phyloP scores from a whole-genome alignment of 176 grass and related monocot genomes.

The Oryza punctata region DNA sequence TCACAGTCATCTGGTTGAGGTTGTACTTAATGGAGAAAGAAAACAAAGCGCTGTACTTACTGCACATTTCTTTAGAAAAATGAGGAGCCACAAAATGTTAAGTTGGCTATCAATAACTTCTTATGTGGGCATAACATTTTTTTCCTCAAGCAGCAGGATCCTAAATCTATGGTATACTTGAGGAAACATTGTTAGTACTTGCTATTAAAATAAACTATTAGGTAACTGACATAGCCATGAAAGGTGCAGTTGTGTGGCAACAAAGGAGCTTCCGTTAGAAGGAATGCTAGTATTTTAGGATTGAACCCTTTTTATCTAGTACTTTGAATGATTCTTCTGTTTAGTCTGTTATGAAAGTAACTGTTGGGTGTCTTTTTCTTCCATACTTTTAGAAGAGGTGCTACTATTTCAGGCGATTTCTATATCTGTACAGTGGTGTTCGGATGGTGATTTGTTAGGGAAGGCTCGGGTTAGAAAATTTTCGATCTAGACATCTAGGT shows the following conservation, averaged over 20 bases:
- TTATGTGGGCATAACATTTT: neutral
- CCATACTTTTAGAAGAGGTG: neutral
- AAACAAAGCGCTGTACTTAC: neutral
- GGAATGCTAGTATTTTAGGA: too few relatives aligned
- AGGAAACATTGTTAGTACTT: neutral
- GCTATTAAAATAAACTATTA: neutral
- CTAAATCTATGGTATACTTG: neutral
- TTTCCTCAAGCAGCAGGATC: neutral
- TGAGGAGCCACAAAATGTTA: neutral
- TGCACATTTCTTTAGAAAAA: conserved; percentile 9
- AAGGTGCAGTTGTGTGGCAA: neutral
- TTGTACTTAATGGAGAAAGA: conserved; percentile 4
- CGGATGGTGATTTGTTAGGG: neutral
- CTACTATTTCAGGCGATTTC: too few relatives aligned
- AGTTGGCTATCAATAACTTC: neutral
- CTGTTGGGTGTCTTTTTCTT: too few relatives aligned
- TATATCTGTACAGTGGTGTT: neutral
- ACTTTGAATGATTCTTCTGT: too few relatives aligned
- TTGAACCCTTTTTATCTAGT: too few relatives aligned
- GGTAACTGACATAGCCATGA: neutral
- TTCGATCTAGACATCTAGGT: conserved; percentile 6
- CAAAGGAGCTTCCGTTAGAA: conserved; percentile 3
- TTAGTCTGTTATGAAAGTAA: neutral
- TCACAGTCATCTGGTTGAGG: neutral
- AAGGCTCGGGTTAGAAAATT: neutral